Base-by-base conservation (phyloP, 345 rosid genomes). In the Linum lewisii region DNA sequence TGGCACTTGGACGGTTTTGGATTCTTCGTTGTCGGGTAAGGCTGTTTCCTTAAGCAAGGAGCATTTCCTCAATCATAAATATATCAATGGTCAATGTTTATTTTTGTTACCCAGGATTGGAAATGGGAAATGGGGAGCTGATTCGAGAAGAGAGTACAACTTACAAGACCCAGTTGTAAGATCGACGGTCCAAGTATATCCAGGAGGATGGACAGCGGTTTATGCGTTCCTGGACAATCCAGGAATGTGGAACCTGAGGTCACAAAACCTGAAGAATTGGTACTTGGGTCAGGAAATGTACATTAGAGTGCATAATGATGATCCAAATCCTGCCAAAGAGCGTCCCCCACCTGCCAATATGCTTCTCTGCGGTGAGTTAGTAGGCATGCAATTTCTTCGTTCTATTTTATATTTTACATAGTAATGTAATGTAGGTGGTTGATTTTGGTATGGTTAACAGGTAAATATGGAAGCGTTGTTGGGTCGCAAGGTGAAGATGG, bases 1-100 rank as follows among this genome's bases (percentile, higher is more conserved):
- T 82, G 87, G 84, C 92, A 80, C 66, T 58, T 85, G 44, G 88
- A 85, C 23, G 88, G 92, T 26, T 75, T 75, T 58, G 73, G 75
- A 7, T 78, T 84, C 76, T 78, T 54, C 57, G 77, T 75, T 0
- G 87, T 78, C 22, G 85, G 71, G 71, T 66, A 53, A 66, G 60
- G 16, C 38, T 34, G 38, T 34, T 34, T n/a, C n/a, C n/a, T n/a
- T n/a, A n/a, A n/a, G n/a, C n/a, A n/a, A n/a, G n/a, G n/a, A n/a
- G n/a, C n/a, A n/a, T n/a, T n/a, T n/a, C n/a, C n/a, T n/a, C n/a
- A n/a, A n/a, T n/a, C n/a, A n/a, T n/a, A n/a, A n/a, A n/a, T n/a
- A n/a, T n/a, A n/a, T n/a, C n/a, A n/a, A n/a, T n/a, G n/a, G n/a
- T n/a, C n/a, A n/a, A 25, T 54, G 18, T 3, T 16, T 11, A 16